Percentiles rank a stretch among this genome's conserved stretches.
Conservation (phyloP, 805 yeast genomes). For the Lachancea cidri region DNA sequence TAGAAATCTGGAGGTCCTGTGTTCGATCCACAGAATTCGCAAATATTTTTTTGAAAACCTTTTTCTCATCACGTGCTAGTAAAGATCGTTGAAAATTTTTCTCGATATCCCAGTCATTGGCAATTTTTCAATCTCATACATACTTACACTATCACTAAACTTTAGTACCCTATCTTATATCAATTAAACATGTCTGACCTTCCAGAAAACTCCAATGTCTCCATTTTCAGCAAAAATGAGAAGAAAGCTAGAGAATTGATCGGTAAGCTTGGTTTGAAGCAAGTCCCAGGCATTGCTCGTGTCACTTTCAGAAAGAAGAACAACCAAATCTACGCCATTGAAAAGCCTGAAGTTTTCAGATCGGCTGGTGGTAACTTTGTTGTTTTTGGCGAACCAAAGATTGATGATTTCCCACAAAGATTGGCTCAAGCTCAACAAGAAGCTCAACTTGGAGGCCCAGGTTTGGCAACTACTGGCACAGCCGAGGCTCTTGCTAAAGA, state of each 20-base stretch:
- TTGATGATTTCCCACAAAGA: constrained; percentile 88
- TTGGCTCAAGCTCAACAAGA: constrained; percentile 74
- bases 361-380: constrained; percentile 90
- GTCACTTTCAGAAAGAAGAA: constrained; percentile 94
- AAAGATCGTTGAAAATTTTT: constrained; percentile 1
- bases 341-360: constrained; percentile 91
- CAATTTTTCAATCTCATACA: neutral
- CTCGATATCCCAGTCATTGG: constrained; percentile 1
- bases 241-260: constrained; percentile 91
- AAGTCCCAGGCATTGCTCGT: constrained; percentile 86
- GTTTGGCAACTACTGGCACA: constrained; percentile 41
- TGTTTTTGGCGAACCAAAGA: constrained; percentile 97
- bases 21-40: constrained; percentile 66
- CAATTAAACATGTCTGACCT: constrained; percentile 22
- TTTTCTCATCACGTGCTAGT: neutral
- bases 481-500: constrained; percentile 1
- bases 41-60: constrained; percentile 10
- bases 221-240: constrained; percentile 83
- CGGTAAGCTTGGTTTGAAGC: constrained; percentile 83
- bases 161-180: too few relatives aligned
- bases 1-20: constrained; percentile 67
- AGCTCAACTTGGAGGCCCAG: constrained; percentile 43
- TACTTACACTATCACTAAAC: too few relatives aligned
- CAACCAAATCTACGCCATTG: constrained; percentile 86
- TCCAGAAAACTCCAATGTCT: constrained; percentile 34